Conservation (phyloP, 257 asterid genomes). For the Capsicum pubescens region DNA sequence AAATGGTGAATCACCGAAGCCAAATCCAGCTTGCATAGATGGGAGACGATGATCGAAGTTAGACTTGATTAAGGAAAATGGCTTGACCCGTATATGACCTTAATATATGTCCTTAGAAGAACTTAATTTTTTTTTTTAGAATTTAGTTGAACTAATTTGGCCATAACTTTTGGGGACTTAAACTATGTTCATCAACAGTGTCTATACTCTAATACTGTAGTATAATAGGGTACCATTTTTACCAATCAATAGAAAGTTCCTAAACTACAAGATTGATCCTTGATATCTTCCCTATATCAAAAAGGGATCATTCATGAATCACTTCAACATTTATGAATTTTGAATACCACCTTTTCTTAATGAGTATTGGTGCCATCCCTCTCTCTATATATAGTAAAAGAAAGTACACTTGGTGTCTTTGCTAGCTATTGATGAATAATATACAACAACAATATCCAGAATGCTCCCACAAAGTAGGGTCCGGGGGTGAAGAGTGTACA, state of each 20-base stretch:
- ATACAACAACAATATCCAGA: too few relatives aligned
- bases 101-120: not conserved
- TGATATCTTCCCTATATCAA: not conserved
- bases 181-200: not conserved
- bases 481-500: too few relatives aligned
- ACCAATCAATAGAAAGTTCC: not conserved
- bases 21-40: too few relatives aligned
- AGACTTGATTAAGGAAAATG: too few relatives aligned
- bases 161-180: not conserved
- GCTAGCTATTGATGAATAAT: too few relatives aligned
- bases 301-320: not conserved
- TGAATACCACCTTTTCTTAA: not conserved
- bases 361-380: not conserved
- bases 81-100: not conserved
- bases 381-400: not conserved
- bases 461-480: too few relatives aligned
- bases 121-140: not conserved
- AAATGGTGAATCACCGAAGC: too few relatives aligned
- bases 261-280: not conserved
- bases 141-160: not conserved
- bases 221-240: not conserved
- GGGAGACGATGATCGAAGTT: too few relatives aligned
- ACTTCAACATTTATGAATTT: not conserved
- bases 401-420: not conserved
- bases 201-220: not conserved